phyloP scores from a whole-genome alignment of 192 early-diverging fungal species.

The Backusella liffmaniae region DNA sequence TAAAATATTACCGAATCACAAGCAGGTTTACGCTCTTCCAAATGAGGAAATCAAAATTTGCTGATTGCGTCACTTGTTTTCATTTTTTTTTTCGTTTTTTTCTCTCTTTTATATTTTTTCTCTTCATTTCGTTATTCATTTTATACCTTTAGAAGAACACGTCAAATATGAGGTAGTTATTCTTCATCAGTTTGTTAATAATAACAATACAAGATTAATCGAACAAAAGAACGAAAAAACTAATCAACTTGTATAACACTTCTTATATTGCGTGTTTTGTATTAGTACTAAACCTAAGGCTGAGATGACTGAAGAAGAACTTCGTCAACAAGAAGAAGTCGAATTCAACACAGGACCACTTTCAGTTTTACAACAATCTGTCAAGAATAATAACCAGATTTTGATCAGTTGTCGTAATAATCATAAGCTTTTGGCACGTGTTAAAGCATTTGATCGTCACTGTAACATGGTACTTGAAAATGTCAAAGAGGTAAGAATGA shows the following conservation, averaged over 20 bases:
- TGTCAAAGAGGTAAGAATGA: conserved; percentile 81
- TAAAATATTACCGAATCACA: no score
- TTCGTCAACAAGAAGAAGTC: conserved; percentile 83
- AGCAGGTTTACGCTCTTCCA: background rate
- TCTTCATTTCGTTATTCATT: background rate
- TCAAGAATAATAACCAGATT: conserved; percentile 95
- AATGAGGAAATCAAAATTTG: conserved; percentile 6
- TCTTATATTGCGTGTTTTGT: background rate
- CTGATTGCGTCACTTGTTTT: background rate
- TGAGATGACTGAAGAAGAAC: conserved; percentile 89
- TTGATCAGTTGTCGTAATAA: conserved; percentile 98
- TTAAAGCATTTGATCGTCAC: conserved; percentile 99
- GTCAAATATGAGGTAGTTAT: conserved; percentile 2
- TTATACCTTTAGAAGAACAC: conserved; percentile 1
- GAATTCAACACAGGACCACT: conserved; percentile 98
- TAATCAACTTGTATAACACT: background rate
- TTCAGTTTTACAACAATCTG: conserved; percentile 90
- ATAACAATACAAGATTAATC: background rate
- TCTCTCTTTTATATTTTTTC: background rate
- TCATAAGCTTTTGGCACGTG: conserved; percentile 92
- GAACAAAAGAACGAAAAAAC: background rate
- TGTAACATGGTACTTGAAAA: conserved; percentile 99
- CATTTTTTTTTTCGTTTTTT: background rate
- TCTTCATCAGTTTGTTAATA: background rate
- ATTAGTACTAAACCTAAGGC: conserved; percentile 43